Percentiles rank a stretch among this genome's conserved stretches.
Conservation (phyloP, 345 rosid species). For the Salix purpurea region DNA sequence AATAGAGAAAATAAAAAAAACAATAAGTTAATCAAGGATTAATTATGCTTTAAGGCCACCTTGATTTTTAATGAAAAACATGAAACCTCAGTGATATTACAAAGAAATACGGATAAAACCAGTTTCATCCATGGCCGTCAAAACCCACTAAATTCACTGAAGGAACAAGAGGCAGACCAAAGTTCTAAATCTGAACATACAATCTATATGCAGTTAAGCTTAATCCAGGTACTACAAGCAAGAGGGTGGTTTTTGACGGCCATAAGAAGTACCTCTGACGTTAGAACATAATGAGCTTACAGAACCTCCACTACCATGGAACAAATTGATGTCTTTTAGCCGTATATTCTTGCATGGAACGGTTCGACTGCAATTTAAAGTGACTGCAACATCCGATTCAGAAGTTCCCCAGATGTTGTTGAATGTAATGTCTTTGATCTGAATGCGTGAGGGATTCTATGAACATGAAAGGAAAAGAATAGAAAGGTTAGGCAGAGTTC, state of each 20-base stretch:
- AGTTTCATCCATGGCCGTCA: too few relatives aligned
- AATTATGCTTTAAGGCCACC: too few relatives aligned
- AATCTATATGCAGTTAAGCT: too few relatives aligned
- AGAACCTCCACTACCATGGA: background rate
- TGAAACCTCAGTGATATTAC: too few relatives aligned
- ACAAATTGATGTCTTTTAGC: conserved; percentile 17
- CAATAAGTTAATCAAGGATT: too few relatives aligned
- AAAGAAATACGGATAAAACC: too few relatives aligned
- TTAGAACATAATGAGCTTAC: conserved; percentile 16
- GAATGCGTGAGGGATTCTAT: conserved; percentile 7
- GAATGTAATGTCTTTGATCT: conserved; percentile 13
- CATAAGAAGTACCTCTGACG: conserved; percentile 14
- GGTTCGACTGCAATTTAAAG: conserved; percentile 15
- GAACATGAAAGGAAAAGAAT: background rate
- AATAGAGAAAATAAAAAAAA: too few relatives aligned
- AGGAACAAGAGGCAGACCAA: background rate
- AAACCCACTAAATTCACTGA: too few relatives aligned
- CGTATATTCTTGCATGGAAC: conserved; percentile 18
- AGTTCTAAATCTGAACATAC: background rate
- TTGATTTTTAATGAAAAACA: too few relatives aligned
- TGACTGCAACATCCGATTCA: conserved; percentile 11
- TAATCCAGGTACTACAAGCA: background rate
- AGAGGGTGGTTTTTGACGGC: conserved; percentile 17
- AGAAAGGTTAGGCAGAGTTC: too few relatives aligned
- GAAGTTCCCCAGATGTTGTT: conserved; percentile 20